Percentiles rank a stretch among this genome's conserved stretches.
phyloP scores from a whole-genome alignment of 148 eudicot genomes.

The Talinum fruticosum region DNA sequence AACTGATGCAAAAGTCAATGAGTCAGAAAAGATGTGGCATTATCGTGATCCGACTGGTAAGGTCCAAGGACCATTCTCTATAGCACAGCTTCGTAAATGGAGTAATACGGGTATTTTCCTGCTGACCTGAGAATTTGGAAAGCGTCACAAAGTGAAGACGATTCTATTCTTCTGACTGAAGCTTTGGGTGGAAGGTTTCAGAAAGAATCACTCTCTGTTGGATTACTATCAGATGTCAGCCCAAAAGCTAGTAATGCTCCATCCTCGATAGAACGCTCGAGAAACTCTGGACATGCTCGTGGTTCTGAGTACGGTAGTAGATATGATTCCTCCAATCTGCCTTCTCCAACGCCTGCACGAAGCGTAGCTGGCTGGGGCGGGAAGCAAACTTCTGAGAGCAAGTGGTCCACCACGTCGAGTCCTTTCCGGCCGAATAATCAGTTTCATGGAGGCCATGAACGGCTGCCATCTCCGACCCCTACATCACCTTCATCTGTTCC shows the following conservation, averaged over 20 bases:
- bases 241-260: slow-evolving; percentile 18
- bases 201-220: slow-evolving; percentile 25
- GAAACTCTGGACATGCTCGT: slow-evolving; percentile 31
- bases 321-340: slow-evolving; percentile 46
- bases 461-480: slow-evolving; percentile 51
- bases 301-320: slow-evolving; percentile 28
- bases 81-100: slow-evolving; percentile 90
- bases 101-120: slow-evolving; percentile 80
- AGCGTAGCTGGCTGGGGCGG: slow-evolving; percentile 35
- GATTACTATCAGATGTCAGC: slow-evolving; percentile 22
- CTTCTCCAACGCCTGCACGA: slow-evolving; percentile 72
- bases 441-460: slow-evolving; percentile 31
- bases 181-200: slow-evolving; percentile 71
- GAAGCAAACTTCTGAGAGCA: slow-evolving; percentile 30
- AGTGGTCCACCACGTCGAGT: slow-evolving; percentile 21
- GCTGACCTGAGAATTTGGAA: slow-evolving; percentile 72
- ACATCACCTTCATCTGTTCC: slow-evolving; percentile 32
- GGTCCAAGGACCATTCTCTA: slow-evolving; percentile 93
- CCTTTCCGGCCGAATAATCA: slow-evolving; percentile 29
- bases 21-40: slow-evolving; percentile 78
- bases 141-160: slow-evolving; percentile 49
- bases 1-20: slow-evolving; percentile 42
- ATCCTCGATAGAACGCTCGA: slow-evolving; percentile 36
- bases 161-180: slow-evolving; percentile 65
- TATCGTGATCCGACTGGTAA: slow-evolving; percentile 87